Conservation (phyloP, 495 filamentous ascomycete species). For the Parathielavia hyrcaniae region DNA sequence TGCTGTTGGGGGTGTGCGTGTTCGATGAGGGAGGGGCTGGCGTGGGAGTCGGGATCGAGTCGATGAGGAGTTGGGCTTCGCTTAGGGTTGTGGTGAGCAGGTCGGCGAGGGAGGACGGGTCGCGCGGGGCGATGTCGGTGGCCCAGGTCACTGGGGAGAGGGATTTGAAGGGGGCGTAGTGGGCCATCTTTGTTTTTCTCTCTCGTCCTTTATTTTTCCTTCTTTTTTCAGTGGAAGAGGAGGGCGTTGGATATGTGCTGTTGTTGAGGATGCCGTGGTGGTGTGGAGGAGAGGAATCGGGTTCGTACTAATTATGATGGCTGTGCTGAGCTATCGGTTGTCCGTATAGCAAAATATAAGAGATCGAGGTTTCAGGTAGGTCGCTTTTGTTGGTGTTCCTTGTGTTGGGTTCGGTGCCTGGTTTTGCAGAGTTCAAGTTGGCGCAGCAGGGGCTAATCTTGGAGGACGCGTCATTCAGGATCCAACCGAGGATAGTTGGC, state of each 20-base stretch:
- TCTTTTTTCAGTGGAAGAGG: background rate
- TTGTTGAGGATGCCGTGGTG: background rate
- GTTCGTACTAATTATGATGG: background rate
- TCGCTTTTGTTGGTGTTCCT: background rate
- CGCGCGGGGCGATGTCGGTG: slow-evolving; percentile 37
- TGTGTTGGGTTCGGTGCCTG: background rate
- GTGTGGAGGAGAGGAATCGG: background rate
- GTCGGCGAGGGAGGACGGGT: slow-evolving; percentile 49
- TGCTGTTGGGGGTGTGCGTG: slow-evolving; percentile 2
- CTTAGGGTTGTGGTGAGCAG: slow-evolving; percentile 53
- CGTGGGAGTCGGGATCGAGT: slow-evolving; percentile 57
- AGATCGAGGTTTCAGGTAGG: background rate
- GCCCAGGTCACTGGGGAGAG: slow-evolving; percentile 68
- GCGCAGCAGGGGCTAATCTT: background rate
- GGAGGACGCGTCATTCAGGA: background rate
- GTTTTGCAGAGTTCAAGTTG: background rate
- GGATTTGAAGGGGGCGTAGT: slow-evolving; percentile 64
- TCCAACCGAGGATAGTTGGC: background rate
- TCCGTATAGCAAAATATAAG: background rate
- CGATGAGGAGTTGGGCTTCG: slow-evolving; percentile 61
- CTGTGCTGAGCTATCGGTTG: background rate
- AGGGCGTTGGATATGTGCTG: background rate
- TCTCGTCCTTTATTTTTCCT: no score
- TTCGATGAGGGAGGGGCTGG: slow-evolving; percentile 1
- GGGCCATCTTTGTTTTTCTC: slow-evolving; percentile 10